Evolutionary conservation across 176 grass and related monocot genomes (phyloP).

Genomic region (Oryza officinalis): DNA sequence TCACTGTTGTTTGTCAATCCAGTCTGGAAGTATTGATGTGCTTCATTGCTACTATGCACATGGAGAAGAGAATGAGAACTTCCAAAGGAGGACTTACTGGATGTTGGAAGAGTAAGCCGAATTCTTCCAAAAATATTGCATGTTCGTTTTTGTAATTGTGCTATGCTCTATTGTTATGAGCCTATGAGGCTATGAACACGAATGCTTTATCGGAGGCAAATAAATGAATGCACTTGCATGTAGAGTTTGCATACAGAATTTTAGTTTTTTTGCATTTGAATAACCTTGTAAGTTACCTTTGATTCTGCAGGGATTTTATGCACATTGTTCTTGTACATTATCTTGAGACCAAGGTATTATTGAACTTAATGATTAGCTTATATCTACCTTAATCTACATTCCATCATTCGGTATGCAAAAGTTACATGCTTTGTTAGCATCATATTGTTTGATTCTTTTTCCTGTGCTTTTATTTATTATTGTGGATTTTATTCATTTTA

Average conservation of each 20-base stretch:
- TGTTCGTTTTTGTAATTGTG: neutral
- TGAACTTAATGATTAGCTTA: constrained; percentile 16
- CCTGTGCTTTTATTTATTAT: neutral
- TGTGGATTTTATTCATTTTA: no score
- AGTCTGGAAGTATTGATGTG: constrained; percentile 88
- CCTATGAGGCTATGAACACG: neutral
- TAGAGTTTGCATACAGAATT: neutral
- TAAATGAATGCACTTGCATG: neutral
- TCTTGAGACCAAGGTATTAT: constrained; percentile 64
- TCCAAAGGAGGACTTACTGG: constrained; percentile 93
- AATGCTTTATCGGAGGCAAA: neutral
- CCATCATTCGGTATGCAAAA: neutral
- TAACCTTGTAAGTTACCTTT: neutral
- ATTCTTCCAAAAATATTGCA: neutral
- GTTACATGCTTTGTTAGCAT: no score
- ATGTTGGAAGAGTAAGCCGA: constrained; percentile 77
- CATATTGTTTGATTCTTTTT: neutral
- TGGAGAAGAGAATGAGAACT: constrained; percentile 81
- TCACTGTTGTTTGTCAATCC: neutral
- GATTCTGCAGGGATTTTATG: constrained; percentile 67
- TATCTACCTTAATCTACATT: neutral
- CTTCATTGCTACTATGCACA: constrained; percentile 96
- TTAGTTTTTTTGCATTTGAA: constrained; percentile 7
- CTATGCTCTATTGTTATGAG: neutral
- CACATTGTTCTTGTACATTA: constrained; percentile 83